Evolutionary conservation across 257 asterid species (phyloP).

Genomic region (Buddleja alternifolia): DNA sequence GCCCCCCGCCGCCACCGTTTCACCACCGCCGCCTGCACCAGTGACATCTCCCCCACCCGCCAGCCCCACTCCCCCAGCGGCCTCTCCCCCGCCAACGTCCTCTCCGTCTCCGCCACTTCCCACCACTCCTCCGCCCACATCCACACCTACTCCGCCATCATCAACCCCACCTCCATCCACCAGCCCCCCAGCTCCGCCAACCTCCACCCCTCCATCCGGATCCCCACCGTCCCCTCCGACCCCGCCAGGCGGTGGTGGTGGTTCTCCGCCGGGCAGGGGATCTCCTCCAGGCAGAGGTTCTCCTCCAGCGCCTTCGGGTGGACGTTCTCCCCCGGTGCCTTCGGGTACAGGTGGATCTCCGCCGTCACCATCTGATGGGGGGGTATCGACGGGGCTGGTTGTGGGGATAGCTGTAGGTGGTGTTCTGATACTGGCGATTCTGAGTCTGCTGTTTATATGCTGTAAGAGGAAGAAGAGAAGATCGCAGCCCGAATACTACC

Average conservation of each 20-base stretch:
- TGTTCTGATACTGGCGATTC: conserved; percentile 50
- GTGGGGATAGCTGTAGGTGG: conserved; percentile 76
- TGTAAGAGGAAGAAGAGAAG: conserved; percentile 78
- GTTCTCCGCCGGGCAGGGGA: conserved; percentile 47
- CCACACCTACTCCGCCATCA: conserved; percentile 39
- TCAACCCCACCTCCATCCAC: conserved; percentile 32
- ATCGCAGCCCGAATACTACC: conserved; percentile 42
- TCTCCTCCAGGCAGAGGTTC: conserved; percentile 33
- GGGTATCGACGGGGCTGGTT: conserved; percentile 51
- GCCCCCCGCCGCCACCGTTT: conserved; percentile 32
- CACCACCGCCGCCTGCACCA: conserved; percentile 35
- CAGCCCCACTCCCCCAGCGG: conserved; percentile 33
- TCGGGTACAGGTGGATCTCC: conserved; percentile 31
- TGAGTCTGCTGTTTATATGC: conserved; percentile 52
- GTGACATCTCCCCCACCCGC: conserved; percentile 46
- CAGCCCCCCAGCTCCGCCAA: conserved; percentile 39
- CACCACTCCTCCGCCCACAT: conserved; percentile 34
- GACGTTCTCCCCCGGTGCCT: conserved; percentile 30
- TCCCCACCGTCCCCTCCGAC: conserved; percentile 42
- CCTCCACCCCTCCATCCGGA: conserved; percentile 35
- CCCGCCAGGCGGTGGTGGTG: conserved; percentile 36
- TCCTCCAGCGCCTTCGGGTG: conserved; percentile 26
- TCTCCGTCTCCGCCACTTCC: conserved; percentile 45
- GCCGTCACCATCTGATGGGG: conserved; percentile 36
- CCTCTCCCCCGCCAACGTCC: conserved; percentile 41